These are phyloP conservation scores for Cucumis melo DNA, from an alignment of 306 rosid genomes.

Conservation along the genomic window DNA sequence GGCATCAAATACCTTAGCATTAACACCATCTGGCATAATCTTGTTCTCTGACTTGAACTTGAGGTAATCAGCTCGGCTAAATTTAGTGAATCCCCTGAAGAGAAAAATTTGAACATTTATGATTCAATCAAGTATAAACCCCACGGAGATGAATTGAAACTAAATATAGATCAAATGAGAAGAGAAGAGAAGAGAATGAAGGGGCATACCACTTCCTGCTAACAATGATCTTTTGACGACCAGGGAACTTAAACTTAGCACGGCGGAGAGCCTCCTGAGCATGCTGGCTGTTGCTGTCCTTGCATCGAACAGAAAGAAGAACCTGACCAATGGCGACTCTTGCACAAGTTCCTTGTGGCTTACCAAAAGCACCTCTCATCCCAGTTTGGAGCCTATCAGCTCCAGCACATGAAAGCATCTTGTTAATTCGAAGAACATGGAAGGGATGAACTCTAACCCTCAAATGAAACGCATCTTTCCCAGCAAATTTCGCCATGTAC, in stretches of 20 bases:
- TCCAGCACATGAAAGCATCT: constrained; percentile 2
- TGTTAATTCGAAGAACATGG: neutral
- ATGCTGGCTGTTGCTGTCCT: neutral
- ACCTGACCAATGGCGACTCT: neutral
- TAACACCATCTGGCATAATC: constrained; percentile 1
- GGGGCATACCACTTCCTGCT: neutral
- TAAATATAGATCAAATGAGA: no score
- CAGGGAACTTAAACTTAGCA: neutral
- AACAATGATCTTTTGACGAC: neutral
- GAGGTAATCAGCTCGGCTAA: constrained; percentile 2
- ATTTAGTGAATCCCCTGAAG: constrained; percentile 1
- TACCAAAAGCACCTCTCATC: neutral
- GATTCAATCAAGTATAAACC: neutral
- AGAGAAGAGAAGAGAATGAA: neutral
- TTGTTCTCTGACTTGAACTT: neutral
- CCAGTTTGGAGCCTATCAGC: constrained; percentile 3
- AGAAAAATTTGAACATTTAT: neutral
- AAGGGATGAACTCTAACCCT: neutral
- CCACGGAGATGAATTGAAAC: neutral
- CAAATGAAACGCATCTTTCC: neutral
- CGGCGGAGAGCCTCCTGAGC: neutral
- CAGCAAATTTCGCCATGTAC: neutral
- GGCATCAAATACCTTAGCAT: neutral
- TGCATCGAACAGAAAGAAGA: neutral
- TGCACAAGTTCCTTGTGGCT: neutral